A percentile compares a stretch with the other conserved stretches of the same genome.
These are phyloP conservation scores for Diplodia sapinea DNA, from an alignment of 2,329 filamentous ascomycete genomes.

Conservation along the genomic window DNA sequence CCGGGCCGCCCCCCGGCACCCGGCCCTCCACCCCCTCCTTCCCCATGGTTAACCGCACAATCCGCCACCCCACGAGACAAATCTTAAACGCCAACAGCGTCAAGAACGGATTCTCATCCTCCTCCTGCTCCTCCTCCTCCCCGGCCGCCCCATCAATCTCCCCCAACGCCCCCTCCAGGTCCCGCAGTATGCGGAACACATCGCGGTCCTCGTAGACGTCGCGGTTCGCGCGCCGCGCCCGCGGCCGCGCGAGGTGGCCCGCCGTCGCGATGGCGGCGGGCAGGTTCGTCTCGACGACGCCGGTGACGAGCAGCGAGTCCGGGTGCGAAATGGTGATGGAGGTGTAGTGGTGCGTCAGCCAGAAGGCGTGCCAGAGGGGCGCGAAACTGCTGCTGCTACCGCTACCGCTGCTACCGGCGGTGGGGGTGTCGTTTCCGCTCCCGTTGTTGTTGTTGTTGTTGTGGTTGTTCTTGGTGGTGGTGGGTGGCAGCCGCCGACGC, in stretches of 20 bases:
- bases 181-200: not conserved
- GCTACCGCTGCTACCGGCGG: no score
- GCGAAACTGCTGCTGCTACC: no score
- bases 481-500: not conserved
- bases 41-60: slow-evolving; percentile 1
- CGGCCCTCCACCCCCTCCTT: not conserved
- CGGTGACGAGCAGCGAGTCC: not conserved
- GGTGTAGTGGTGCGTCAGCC: not conserved
- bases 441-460: no score
- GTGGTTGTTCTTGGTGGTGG: no score
- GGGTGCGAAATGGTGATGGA: not conserved
- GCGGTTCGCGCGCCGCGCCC: not conserved
- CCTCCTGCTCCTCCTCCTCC: not conserved
- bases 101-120: not conserved
- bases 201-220: slow-evolving; percentile 3
- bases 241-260: not conserved
- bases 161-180: not conserved
- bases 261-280: slow-evolving; percentile 13
- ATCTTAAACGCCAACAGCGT: slow-evolving; percentile 13
- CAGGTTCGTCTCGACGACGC: slow-evolving; percentile 6
- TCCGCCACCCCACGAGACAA: slow-evolving; percentile 2
- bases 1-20: no score
- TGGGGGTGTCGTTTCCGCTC: no score
- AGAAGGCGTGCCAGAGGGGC: slow-evolving; percentile 4
- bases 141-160: not conserved